phyloP scores from a whole-genome alignment of 768 basidiomycete species.

The Suillus lakei region DNA sequence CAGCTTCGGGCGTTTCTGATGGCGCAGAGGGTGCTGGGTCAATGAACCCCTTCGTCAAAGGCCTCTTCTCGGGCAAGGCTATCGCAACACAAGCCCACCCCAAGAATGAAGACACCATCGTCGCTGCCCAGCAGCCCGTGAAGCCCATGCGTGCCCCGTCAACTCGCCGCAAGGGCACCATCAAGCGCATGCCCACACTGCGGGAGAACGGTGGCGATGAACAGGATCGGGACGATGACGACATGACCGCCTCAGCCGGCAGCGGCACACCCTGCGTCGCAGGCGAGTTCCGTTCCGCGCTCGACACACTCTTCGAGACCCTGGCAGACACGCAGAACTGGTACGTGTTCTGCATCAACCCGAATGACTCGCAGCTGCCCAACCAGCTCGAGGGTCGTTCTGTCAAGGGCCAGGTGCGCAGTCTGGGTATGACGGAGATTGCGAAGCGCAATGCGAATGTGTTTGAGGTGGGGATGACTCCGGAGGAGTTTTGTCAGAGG shows the following conservation, averaged over 20 bases:
- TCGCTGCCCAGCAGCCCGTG: constrained; percentile 89
- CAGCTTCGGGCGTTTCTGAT: constrained; percentile 36
- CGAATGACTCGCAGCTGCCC: constrained; percentile 94
- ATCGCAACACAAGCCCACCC: constrained; percentile 95
- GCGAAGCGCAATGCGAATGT: constrained; percentile 65
- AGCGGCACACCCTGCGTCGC: constrained; percentile 71
- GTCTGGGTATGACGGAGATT: constrained; percentile 79
- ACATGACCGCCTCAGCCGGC: constrained; percentile 33
- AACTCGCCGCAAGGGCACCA: constrained; percentile 77
- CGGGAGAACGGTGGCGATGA: constrained; percentile 38
- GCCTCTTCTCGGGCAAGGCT: constrained; percentile 84
- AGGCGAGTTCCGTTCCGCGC: constrained; percentile 84
- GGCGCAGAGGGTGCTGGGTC: constrained; percentile 76
- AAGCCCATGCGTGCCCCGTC: constrained; percentile 96
- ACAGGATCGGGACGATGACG: constrained; percentile 49
- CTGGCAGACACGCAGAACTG: constrained; percentile 89
- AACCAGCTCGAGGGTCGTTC: constrained; percentile 92
- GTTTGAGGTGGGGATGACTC: constrained; percentile 86
- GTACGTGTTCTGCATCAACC: constrained; percentile 92
- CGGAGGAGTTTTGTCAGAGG: constrained; percentile 83
- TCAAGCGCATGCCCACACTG: constrained; percentile 55
- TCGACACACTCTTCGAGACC: constrained; percentile 87
- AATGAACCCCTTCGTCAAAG: constrained; percentile 89
- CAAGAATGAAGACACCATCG: constrained; percentile 92
- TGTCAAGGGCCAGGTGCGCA: constrained; percentile 90